phyloP scores from a whole-genome alignment of 2,329 filamentous ascomycete genomes.

The Epichloe amarillans region DNA sequence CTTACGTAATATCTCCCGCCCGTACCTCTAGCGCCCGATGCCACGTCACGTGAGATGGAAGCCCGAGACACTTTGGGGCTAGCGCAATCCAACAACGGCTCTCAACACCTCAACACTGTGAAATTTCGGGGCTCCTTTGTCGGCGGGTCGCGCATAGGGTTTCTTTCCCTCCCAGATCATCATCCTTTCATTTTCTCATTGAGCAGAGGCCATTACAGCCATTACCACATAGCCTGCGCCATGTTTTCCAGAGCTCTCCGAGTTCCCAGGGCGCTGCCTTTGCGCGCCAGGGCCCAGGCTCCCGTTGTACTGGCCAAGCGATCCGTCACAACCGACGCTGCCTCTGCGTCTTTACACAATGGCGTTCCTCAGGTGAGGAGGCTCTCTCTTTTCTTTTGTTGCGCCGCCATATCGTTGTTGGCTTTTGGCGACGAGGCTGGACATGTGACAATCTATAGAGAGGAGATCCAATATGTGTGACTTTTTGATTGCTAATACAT shows the following conservation, averaged over 20 bases:
- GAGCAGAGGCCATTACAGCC: conserved; percentile 19
- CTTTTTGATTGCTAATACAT: conserved; percentile 9
- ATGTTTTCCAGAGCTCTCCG: conserved; percentile 64
- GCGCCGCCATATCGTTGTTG: conserved; percentile 8
- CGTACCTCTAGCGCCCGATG: background rate
- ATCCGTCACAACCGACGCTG: conserved; percentile 88
- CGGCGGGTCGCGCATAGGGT: conserved; percentile 13
- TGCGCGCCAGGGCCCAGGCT: conserved; percentile 35
- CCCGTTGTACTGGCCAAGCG: conserved; percentile 43
- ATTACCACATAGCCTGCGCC: conserved; percentile 17
- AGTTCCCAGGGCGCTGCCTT: conserved; percentile 44
- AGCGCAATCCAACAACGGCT: conserved; percentile 26
- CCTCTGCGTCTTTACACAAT: conserved; percentile 79
- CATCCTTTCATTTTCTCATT: conserved; percentile 10
- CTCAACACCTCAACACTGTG: conserved; percentile 31
- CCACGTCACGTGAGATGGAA: conserved; percentile 12
- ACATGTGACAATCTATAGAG: background rate
- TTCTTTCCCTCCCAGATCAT: conserved; percentile 15
- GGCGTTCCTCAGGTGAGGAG: conserved; percentile 37
- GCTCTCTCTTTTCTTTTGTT: background rate
- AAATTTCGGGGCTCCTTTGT: conserved; percentile 27
- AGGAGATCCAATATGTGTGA: background rate
- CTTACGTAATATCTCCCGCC: too few relatives aligned
- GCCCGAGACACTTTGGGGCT: conserved; percentile 16
- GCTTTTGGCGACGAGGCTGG: too few relatives aligned